A percentile compares a stretch with the other conserved stretches of the same genome.
Conservation (phyloP, 2,329 filamentous ascomycete genomes). For the Aspergillus sp. region DNA sequence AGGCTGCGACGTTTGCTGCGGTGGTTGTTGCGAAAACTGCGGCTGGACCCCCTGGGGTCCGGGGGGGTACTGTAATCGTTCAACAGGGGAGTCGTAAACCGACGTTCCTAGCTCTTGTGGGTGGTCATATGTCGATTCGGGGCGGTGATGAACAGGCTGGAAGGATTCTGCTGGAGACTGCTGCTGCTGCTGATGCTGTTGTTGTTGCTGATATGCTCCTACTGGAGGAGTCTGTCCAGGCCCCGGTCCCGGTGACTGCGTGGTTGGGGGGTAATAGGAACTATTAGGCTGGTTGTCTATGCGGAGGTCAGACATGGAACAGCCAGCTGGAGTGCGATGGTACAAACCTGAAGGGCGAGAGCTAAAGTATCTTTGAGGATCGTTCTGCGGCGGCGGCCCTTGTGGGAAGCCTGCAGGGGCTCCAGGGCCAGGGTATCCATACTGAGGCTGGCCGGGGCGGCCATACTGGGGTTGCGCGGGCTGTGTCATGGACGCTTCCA, state of each 20-base stretch:
- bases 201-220: slow-evolving; percentile 26
- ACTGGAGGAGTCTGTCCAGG: slow-evolving; percentile 37
- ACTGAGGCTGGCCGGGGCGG: slow-evolving; percentile 49
- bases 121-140: slow-evolving; percentile 67
- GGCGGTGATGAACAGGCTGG: slow-evolving; percentile 51
- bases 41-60: slow-evolving; percentile 27
- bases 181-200: slow-evolving; percentile 35
- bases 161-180: slow-evolving; percentile 48
- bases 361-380: slow-evolving; percentile 69
- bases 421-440: slow-evolving; percentile 32
- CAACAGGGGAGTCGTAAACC: slow-evolving; percentile 72
- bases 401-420: slow-evolving; percentile 34
- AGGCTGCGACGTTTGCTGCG: slow-evolving; percentile 31
- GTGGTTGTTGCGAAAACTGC: slow-evolving; percentile 34
- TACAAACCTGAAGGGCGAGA: slow-evolving; percentile 47
- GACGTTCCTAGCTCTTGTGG: slow-evolving; percentile 78
- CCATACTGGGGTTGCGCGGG: slow-evolving; percentile 78
- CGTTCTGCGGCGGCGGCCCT: slow-evolving; percentile 49
- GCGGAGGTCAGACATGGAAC: slow-evolving; percentile 20
- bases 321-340: not conserved
- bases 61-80: slow-evolving; percentile 37
- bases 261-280: slow-evolving; percentile 57
- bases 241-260: slow-evolving; percentile 43
- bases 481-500: slow-evolving; percentile 95
- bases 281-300: slow-evolving; percentile 43